Percentiles rank a stretch among this genome's conserved stretches.
phyloP scores from a whole-genome alignment of 805 yeast genomes.

The Saccharomycopsis sp. region DNA sequence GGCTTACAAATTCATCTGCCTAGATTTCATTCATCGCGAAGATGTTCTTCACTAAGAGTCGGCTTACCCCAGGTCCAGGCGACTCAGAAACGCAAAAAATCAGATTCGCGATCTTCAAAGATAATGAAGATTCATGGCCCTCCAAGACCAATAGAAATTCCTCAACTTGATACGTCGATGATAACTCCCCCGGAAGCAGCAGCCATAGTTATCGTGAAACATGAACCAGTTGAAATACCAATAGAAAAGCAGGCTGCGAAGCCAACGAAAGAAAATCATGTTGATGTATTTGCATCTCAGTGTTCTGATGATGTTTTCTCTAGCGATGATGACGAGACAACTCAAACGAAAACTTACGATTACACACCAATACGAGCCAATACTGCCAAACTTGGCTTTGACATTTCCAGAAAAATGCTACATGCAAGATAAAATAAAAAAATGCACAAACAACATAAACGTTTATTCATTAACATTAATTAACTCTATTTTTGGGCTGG shows the following conservation, averaged over 20 bases:
- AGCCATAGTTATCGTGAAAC: background rate
- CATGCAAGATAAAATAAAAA: constrained; percentile 3
- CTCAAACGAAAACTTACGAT: constrained; percentile 7
- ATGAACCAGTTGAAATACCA: background rate
- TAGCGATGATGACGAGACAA: constrained; percentile 5
- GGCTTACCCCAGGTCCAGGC: background rate
- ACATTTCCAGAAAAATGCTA: constrained; percentile 9
- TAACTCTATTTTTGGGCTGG: background rate
- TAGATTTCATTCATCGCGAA: constrained; percentile 1
- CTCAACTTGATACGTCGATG: background rate
- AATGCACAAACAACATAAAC: background rate
- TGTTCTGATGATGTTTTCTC: constrained; percentile 10
- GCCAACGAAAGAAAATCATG: background rate
- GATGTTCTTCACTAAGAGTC: background rate
- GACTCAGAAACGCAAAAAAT: constrained; percentile 2
- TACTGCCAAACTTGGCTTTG: constrained; percentile 6
- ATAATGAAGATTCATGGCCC: constrained; percentile 20
- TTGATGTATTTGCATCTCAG: constrained; percentile 8
- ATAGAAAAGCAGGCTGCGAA: background rate
- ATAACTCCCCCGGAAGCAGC: too few species aligned
- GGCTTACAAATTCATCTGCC: background rate
- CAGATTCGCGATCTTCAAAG: constrained; percentile 3
- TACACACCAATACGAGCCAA: constrained; percentile 4
- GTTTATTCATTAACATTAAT: background rate
- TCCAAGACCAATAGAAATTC: constrained; percentile 20